Evolutionary conservation across 106 monocot genomes (phyloP), one percentile per base, ranked within the genome.

Genomic region (Chionographis japonica): DNA sequence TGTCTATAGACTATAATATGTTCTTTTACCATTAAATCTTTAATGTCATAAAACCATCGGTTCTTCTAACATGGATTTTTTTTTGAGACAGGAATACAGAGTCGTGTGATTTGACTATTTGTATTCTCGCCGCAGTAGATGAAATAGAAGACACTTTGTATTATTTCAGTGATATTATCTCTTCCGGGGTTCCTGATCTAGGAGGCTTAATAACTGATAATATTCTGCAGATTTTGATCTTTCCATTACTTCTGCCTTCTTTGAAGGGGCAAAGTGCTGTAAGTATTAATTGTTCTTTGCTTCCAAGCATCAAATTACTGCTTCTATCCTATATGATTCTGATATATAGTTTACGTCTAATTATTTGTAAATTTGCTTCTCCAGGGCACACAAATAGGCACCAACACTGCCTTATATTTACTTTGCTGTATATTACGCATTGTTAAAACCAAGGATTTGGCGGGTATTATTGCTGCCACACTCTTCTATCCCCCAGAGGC

Each of bases 91-190:
- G 91, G 76, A 83, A 89, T 52, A 61, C 74, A 62, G 77, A 80
- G 39, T 71, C 83, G 12, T 59, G 77, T 52, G 77, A 89, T 68
- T 75, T 69, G 66, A n/a, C 20, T 15, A 77, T 83, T 38, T 66
- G 60, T 43, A 77, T 93, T 68, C 64, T 78, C 73, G 56, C 83
- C 69, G 74, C 87, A 65, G 78, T 93, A 35, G 97, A 92, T 75
- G 87, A 93, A 67, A 90, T 98, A 63, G 98, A 98, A 71, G 90
- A 98, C 63, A 90, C 61, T 58, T 65, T 98, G 52, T 98, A 98
- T 74, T 98, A 90, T 72, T 87, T 85, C 67, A 98, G 93, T 85
- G 98, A 98, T 81, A 68, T 98, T 60, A 93, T 98, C 74, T 98
- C 98, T 75, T 71, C 98, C 73, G 98, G 93, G 12, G 67, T 98